Evolutionary conservation across 805 yeast species (phyloP).

Genomic region (Sporopachydermia quercuum): DNA sequence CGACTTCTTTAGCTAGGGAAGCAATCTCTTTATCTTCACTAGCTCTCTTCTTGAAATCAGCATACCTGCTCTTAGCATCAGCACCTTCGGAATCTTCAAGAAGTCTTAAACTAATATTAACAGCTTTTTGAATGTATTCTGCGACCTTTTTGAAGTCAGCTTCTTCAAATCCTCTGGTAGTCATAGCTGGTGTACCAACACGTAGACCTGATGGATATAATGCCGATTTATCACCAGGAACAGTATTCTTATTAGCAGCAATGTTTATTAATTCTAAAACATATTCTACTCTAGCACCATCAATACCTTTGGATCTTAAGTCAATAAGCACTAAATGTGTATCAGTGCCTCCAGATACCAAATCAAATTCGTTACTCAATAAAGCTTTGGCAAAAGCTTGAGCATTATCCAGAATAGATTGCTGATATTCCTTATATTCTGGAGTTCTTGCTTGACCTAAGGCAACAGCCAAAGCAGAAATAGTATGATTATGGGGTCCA

Average conservation of each 20-base stretch:
- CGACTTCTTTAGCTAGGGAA: constrained; percentile 48
- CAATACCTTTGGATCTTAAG: constrained; percentile 59
- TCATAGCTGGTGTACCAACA: constrained; percentile 98
- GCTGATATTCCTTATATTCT: constrained; percentile 77
- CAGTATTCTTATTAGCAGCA: constrained; percentile 91
- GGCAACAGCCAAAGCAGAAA: constrained; percentile 91
- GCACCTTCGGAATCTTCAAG: constrained; percentile 43
- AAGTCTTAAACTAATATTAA: constrained; percentile 47
- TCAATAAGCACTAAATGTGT: constrained; percentile 83
- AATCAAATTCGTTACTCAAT: constrained; percentile 45
- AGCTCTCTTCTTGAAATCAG: constrained; percentile 59
- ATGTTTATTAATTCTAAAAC: constrained; percentile 81
- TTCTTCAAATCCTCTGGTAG: constrained; percentile 80
- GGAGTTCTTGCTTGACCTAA: constrained; percentile 83
- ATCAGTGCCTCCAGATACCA: constrained; percentile 91
- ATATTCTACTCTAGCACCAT: constrained; percentile 92
- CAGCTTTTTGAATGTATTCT: constrained; percentile 65
- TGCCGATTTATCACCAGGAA: constrained; percentile 94
- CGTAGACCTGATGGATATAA: constrained; percentile 92
- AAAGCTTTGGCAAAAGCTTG: constrained; percentile 59
- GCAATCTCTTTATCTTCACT: constrained; percentile 46
- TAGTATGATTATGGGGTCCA: constrained; percentile 98
- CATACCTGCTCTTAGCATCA: constrained; percentile 24
- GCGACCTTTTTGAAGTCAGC: constrained; percentile 74
- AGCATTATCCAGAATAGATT: constrained; percentile 71